A percentile compares a stretch with the other conserved stretches of the same genome.
Evolutionary conservation across 345 rosid species (phyloP).

Genomic region (Orychophragmus violaceus): DNA sequence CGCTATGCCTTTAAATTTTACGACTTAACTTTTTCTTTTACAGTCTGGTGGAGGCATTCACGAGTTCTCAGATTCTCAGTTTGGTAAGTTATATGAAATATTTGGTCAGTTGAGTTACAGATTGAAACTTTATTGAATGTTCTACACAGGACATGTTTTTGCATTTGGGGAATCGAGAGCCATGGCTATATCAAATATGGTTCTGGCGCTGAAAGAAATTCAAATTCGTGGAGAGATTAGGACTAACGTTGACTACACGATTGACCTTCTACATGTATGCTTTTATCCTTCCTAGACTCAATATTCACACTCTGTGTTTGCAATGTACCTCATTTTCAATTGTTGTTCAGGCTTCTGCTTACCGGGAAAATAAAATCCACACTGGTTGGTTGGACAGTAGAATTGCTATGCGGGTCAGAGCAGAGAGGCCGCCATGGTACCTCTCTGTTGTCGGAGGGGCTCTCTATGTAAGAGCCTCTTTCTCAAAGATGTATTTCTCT

Average conservation of each 20-base stretch:
- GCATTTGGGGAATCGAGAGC: constrained; percentile 99
- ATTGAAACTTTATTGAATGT: background rate
- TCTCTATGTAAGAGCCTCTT: constrained; percentile 61
- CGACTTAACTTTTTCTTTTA: constrained; percentile 25
- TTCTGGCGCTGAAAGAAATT: constrained; percentile 96
- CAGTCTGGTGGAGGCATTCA: constrained; percentile 99
- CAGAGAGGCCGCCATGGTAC: constrained; percentile 99
- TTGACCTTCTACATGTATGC: constrained; percentile 90
- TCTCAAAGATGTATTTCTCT: background rate
- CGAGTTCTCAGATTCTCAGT: constrained; percentile 99
- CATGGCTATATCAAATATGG: constrained; percentile 98
- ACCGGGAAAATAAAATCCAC: constrained; percentile 93
- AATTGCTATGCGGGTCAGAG: constrained; percentile 99
- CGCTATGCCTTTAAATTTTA: constrained; percentile 10
- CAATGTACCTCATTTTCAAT: constrained; percentile 2
- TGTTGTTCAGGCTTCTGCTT: constrained; percentile 77
- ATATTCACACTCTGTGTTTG: constrained; percentile 9
- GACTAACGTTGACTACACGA: constrained; percentile 94
- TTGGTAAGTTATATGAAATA: constrained; percentile 51
- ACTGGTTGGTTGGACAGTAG: constrained; percentile 99
- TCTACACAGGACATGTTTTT: constrained; percentile 75
- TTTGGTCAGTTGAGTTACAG: constrained; percentile 3
- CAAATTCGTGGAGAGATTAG: constrained; percentile 98
- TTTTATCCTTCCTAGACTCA: constrained; percentile 14
- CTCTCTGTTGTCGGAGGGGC: constrained; percentile 99